Evolutionary conservation across 176 grass and related monocot species (phyloP).

Genomic region (Triticum turgidum): DNA sequence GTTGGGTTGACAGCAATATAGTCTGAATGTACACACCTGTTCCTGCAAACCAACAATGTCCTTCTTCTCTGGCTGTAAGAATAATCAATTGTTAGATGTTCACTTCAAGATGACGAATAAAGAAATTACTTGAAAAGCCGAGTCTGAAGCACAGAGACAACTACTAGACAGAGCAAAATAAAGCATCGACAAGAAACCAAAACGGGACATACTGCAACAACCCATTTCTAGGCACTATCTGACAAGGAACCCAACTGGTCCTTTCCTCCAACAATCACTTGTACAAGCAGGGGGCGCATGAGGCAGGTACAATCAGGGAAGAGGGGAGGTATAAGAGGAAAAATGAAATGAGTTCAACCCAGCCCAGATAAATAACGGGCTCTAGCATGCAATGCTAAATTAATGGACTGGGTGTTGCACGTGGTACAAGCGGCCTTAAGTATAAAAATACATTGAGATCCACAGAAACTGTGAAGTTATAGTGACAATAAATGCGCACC

Average conservation of each 20-base stretch:
- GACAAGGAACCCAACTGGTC: not conserved
- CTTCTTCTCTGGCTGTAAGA: constrained; percentile 80
- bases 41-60: constrained; percentile 77
- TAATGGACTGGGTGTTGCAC: not conserved
- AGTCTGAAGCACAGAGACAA: not conserved
- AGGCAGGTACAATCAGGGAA: not conserved
- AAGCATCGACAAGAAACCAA: not conserved
- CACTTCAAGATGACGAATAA: not conserved
- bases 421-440: not conserved
- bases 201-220: constrained; percentile 8
- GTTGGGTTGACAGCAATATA: not conserved
- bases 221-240: not conserved
- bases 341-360: not conserved
- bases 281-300: not conserved
- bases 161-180: not conserved
- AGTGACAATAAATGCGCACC: constrained; percentile 33
- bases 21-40: constrained; percentile 53
- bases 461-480: not conserved
- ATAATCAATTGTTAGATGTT: constrained; percentile 31
- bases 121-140: not conserved
- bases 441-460: constrained; percentile 4
- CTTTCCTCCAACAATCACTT: not conserved
- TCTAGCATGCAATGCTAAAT: not conserved
- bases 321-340: not conserved
- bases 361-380: constrained; percentile 1